Conservation (phyloP, 257 asterid species). For the Agastache rugosa region DNA sequence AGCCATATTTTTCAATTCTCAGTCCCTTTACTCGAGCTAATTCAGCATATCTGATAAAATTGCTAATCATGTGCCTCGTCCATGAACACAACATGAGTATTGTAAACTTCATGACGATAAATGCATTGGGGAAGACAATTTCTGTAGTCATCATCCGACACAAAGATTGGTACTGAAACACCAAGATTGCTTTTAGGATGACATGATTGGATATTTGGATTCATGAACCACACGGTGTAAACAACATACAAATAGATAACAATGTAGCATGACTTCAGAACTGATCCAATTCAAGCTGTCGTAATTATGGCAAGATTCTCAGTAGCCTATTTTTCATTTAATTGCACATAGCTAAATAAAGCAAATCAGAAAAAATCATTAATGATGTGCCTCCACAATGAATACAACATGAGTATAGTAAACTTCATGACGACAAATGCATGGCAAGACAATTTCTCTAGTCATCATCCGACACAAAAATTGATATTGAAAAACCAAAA, state of each 20-base stretch:
- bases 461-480: slow-evolving; percentile 58
- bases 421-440: background rate
- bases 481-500: slow-evolving; percentile 39
- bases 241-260: background rate
- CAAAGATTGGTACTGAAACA: slow-evolving; percentile 37
- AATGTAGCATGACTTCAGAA: background rate
- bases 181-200: slow-evolving; percentile 58
- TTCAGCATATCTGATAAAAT: background rate
- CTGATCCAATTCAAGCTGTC: background rate
- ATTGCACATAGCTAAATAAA: background rate
- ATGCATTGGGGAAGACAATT: background rate
- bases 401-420: slow-evolving; percentile 7
- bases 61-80: slow-evolving; percentile 18
- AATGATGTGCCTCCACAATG: slow-evolving; percentile 29
- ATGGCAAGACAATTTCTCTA: slow-evolving; percentile 8
- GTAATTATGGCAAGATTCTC: too few species aligned
- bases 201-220: background rate
- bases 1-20: too few species aligned
- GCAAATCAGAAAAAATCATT: background rate
- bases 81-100: slow-evolving; percentile 19
- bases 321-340: background rate
- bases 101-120: slow-evolving; percentile 4
- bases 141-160: slow-evolving; percentile 54
- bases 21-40: background rate
- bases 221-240: background rate